These are phyloP conservation scores for Yamadazyma epiphylla DNA, from an alignment of 1,139 yeast species.

Conservation along the genomic window DNA sequence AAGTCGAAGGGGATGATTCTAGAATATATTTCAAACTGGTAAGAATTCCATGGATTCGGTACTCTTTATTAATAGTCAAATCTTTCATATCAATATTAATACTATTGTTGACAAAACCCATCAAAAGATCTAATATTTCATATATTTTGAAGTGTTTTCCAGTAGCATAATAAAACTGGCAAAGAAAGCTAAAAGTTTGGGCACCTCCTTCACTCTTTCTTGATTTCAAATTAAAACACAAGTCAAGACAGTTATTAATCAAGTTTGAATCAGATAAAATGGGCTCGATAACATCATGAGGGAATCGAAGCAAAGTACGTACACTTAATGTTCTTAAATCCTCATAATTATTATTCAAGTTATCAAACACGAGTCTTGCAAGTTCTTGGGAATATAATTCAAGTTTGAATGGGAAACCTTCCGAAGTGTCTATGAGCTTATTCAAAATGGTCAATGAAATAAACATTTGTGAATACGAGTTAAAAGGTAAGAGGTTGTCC, in stretches of 20 bases:
- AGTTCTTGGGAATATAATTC: constrained; percentile 19
- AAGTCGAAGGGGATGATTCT: constrained; percentile 13
- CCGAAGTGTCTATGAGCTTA: constrained; percentile 43
- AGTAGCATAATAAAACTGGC: constrained; percentile 1
- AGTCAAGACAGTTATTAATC: constrained; percentile 26
- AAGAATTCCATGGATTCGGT: constrained; percentile 64
- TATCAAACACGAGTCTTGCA: constrained; percentile 51
- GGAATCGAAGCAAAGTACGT: constrained; percentile 46
- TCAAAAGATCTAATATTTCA: not conserved
- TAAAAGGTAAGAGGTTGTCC: constrained; percentile 54
- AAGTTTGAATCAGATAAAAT: constrained; percentile 11
- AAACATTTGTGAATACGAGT: constrained; percentile 61
- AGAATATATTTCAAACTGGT: constrained; percentile 52
- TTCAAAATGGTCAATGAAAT: constrained; percentile 49
- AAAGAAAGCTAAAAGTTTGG: constrained; percentile 46
- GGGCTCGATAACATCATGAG: constrained; percentile 22
- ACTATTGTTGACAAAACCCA: too few relatives aligned
- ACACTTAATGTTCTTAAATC: constrained; percentile 62
- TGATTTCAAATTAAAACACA: constrained; percentile 58
- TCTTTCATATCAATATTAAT: constrained; percentile 1
- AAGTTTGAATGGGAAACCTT: constrained; percentile 17
- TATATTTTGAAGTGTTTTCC: too few relatives aligned
- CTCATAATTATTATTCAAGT: constrained; percentile 64
- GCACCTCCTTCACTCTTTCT: constrained; percentile 85
- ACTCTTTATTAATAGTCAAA: constrained; percentile 25